Conservation (phyloP, 176 grass and related monocot species). For the Pharus latifolius region DNA sequence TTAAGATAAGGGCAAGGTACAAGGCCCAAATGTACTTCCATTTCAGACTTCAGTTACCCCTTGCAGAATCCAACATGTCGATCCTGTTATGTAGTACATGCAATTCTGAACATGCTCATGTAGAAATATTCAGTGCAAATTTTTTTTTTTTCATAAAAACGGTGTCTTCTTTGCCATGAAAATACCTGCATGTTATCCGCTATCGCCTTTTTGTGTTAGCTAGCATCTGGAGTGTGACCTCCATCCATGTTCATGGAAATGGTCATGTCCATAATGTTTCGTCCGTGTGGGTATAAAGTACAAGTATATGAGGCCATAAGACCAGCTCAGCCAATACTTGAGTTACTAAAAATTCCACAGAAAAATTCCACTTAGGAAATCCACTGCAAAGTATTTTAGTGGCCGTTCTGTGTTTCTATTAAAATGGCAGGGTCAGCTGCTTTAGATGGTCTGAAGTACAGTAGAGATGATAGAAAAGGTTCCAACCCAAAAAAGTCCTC, state of each 20-base stretch:
- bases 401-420: background rate
- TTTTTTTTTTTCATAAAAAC: too few species aligned
- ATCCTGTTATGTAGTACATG: background rate
- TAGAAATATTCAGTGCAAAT: background rate
- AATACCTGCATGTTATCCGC: background rate
- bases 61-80: background rate
- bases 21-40: too few species aligned
- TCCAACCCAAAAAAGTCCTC: conserved; percentile 68
- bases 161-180: background rate
- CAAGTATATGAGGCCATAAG: too few species aligned
- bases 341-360: too few species aligned
- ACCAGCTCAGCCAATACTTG: too few species aligned
- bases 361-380: background rate
- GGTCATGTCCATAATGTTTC: too few species aligned
- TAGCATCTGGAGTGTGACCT: too few species aligned
- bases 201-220: too few species aligned
- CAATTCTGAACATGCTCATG: background rate
- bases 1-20: background rate
- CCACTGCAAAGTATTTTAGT: background rate
- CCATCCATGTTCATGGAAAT: too few species aligned
- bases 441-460: background rate
- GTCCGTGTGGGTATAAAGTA: too few species aligned
- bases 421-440: background rate
- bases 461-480: background rate
- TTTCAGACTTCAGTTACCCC: background rate